A percentile compares a stretch with the other conserved stretches of the same genome.
Conservation (phyloP, 805 yeast genomes). For the Debaryomyces castellii region DNA sequence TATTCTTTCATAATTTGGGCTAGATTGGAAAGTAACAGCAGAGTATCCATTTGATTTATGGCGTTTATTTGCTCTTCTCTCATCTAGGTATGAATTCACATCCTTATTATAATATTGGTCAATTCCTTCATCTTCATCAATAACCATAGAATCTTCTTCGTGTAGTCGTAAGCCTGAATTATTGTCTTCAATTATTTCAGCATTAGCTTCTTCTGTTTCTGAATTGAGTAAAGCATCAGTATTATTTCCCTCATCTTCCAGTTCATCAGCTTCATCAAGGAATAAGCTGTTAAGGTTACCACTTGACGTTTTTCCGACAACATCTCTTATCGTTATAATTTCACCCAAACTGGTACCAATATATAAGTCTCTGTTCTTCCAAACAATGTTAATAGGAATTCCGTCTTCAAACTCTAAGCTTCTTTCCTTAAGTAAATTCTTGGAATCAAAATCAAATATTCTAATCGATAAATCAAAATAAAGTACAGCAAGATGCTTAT, state of each 20-base stretch:
- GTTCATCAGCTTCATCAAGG: slow-evolving; percentile 28
- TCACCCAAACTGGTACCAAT: slow-evolving; percentile 47
- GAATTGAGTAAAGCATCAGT: slow-evolving; percentile 16
- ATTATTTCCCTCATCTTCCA: slow-evolving; percentile 19
- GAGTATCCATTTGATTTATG: slow-evolving; percentile 14
- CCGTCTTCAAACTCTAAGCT: slow-evolving; percentile 23
- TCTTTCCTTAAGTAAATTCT: slow-evolving; percentile 19
- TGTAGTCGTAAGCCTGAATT: slow-evolving; percentile 12
- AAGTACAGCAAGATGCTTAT: slow-evolving; percentile 58
- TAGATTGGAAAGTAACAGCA: background rate
- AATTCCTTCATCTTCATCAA: slow-evolving; percentile 31
- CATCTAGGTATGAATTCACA: slow-evolving; percentile 14
- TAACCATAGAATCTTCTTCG: slow-evolving; percentile 35
- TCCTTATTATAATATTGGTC: slow-evolving; percentile 22
- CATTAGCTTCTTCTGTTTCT: slow-evolving; percentile 12
- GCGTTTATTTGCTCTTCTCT: slow-evolving; percentile 18
- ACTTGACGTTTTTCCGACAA: slow-evolving; percentile 7
- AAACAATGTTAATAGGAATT: slow-evolving; percentile 26
- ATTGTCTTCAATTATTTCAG: slow-evolving; percentile 1
- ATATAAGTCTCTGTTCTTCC: slow-evolving; percentile 27
- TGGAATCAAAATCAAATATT: slow-evolving; percentile 54
- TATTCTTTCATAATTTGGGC: background rate
- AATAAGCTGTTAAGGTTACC: slow-evolving; percentile 14
- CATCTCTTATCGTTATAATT: slow-evolving; percentile 1
- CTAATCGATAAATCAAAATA: slow-evolving; percentile 50